Evolutionary conservation across 73 alveolate species (phyloP).

Genomic region (Symbiodinium pilosum): DNA sequence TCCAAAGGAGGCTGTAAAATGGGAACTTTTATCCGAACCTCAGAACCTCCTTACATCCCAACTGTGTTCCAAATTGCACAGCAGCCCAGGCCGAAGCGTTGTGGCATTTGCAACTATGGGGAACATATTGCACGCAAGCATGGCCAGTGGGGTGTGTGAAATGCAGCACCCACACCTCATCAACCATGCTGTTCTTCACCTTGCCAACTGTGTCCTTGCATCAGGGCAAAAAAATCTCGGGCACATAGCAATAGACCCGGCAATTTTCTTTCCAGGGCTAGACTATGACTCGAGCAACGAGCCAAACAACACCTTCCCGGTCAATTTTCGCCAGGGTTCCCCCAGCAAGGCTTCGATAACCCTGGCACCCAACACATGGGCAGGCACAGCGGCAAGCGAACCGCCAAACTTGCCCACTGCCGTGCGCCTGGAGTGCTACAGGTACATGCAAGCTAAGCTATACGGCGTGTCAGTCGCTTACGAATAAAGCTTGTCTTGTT

Average conservation of each 20-base stretch:
- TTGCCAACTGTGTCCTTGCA: constrained; percentile 79
- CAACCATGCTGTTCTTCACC: constrained; percentile 77
- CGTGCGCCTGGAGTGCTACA: constrained; percentile 50
- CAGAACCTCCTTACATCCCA: too few relatives aligned
- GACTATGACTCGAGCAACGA: neutral
- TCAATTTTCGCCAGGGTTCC: neutral
- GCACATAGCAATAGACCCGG: too few relatives aligned
- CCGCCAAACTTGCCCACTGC: constrained; percentile 90
- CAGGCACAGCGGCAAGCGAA: constrained; percentile 61
- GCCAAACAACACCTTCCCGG: neutral
- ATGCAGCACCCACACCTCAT: constrained; percentile 43
- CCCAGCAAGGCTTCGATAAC: constrained; percentile 25
- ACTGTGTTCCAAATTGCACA: too few relatives aligned
- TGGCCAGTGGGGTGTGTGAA: neutral
- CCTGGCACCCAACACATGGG: constrained; percentile 47
- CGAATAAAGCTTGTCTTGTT: too few relatives aligned
- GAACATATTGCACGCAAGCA: neutral
- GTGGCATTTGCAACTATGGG: too few relatives aligned
- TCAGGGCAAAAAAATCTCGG: too few relatives aligned
- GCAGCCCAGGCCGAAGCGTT: too few relatives aligned
- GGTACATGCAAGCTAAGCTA: neutral
- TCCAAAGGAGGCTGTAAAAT: neutral
- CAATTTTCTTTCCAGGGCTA: too few relatives aligned
- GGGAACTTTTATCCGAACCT: neutral
- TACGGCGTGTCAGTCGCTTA: too few relatives aligned